Percentiles rank a stretch among this genome's conserved stretches.
Evolutionary conservation across 2,329 filamentous ascomycete species (phyloP).

Genomic region (Bisporella sp.): DNA sequence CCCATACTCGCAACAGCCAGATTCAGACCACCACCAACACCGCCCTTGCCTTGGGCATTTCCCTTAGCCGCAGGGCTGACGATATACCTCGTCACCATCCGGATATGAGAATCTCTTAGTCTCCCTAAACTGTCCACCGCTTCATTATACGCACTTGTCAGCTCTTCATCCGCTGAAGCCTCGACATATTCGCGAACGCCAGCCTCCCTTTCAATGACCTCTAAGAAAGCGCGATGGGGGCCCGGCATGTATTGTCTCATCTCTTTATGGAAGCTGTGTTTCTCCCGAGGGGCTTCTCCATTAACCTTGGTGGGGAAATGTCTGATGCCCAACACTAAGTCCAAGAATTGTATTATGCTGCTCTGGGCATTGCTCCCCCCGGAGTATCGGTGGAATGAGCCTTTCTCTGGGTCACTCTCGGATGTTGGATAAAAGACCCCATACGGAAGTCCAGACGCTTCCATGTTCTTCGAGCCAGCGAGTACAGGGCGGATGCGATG

Average conservation of each 20-base stretch:
- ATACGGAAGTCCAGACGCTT: conserved; percentile 69
- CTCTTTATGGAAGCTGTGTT: conserved; percentile 34
- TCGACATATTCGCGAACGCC: conserved; percentile 66
- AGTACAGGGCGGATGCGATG: conserved; percentile 82
- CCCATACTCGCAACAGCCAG: conserved; percentile 23
- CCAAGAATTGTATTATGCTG: conserved; percentile 88
- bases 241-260: conserved; percentile 91
- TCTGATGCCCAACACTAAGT: conserved; percentile 77
- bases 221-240: conserved; percentile 71
- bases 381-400: conserved; percentile 69
- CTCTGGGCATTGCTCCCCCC: conserved; percentile 93
- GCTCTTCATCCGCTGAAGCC: conserved; percentile 33
- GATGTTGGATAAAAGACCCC: conserved; percentile 63
- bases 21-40: conserved; percentile 37
- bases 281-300: conserved; percentile 15
- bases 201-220: conserved; percentile 59
- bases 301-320: conserved; percentile 44
- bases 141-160: conserved; percentile 60
- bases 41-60: conserved; percentile 16
- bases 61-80: conserved; percentile 61
- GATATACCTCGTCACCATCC: conserved; percentile 87
- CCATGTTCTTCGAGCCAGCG: conserved; percentile 91
- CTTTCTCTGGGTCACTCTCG: conserved; percentile 61
- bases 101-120: conserved; percentile 80
- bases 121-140: conserved; percentile 68